Evolutionary conservation across 352 stramenopile genomes (phyloP), one percentile per base, ranked within the genome.

Genomic region (Phytophthora podocarpi): DNA sequence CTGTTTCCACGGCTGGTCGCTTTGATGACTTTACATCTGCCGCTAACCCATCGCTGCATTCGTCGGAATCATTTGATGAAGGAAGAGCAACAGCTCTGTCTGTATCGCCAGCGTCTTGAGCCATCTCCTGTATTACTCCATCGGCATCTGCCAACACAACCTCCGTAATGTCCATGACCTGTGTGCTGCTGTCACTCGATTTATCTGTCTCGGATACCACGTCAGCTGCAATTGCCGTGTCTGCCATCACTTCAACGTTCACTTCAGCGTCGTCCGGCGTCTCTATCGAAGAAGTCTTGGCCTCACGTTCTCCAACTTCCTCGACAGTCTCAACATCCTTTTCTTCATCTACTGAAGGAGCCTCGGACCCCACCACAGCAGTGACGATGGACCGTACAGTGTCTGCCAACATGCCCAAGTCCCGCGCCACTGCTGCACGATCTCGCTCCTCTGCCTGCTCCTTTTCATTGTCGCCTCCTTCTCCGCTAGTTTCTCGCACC

Each of bases 331-430:
- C n/a, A n/a, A n/a, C n/a, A n/a, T n/a, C n/a, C n/a, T n/a, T n/a
- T n/a, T 35, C 35, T 40, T 15, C 34, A 30, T 45, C 23, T 13
- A 11, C 31, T 37, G 36, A 18, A 31, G 34, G 6, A 10, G 27
- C 23, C 20, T 36, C 45, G 15, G 45, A 34, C 24, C 69, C 58
- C 28, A 66, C 61, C 10, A 74, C 72, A 20, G 69, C 57, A 2
- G 58, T 74, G 18, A 80, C 77, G 39, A 87, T 85, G 8, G 76
- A 72, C 2, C 75, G 71, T 36, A 89, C 77, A 1, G 80, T 89
- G 47, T 87, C 76, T 2, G 80, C 80, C 6, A 89, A 53, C 73
- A 89, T 82, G 49, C 81, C 76, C 31, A 87, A 68, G 32, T 89
- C 70, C 8, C 59, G 66, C 23, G 76, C 64, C 4, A 72, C 51